A percentile compares a stretch with the other conserved stretches of the same genome.
Conservation (phyloP, 1,284 basidiomycete species). For the Grifola frondosa region DNA sequence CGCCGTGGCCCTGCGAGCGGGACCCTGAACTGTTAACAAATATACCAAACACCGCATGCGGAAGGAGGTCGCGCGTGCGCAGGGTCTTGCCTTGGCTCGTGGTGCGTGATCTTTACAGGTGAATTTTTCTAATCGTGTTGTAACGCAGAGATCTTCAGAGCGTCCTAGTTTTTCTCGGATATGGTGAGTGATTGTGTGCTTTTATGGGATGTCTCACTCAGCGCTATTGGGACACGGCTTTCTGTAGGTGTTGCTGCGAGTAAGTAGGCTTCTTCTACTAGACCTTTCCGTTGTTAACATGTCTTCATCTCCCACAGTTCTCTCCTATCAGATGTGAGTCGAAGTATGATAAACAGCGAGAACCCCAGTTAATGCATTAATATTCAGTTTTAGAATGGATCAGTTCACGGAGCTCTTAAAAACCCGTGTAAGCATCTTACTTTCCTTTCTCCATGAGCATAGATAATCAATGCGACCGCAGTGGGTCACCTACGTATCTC, state of each 20-base stretch:
- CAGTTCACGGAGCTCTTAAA: conserved; percentile 3
- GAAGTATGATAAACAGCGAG: no score
- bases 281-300: not conserved
- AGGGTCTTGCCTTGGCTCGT: conserved; percentile 14
- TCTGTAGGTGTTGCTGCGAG: conserved; percentile 11
- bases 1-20: no score
- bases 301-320: conserved; percentile 3
- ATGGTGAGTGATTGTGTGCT: conserved; percentile 9
- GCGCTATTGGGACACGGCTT: not conserved
- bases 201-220: no score
- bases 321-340: conserved; percentile 21
- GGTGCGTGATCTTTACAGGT: conserved; percentile 1
- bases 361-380: no score
- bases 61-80: conserved; percentile 14
- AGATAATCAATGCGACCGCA: no score
- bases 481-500: conserved; percentile 24
- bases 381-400: conserved; percentile 8
- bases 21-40: no score
- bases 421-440: not conserved
- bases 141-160: not conserved
- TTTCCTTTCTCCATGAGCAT: no score
- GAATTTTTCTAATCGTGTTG: not conserved
- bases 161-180: conserved; percentile 15
- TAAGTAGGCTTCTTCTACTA: not conserved
- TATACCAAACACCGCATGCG: conserved; percentile 4